Percentiles rank a stretch among this genome's conserved stretches.
Evolutionary conservation across 1,284 basidiomycete species (phyloP).

Genomic region (Kalmanozyma brasiliensis): DNA sequence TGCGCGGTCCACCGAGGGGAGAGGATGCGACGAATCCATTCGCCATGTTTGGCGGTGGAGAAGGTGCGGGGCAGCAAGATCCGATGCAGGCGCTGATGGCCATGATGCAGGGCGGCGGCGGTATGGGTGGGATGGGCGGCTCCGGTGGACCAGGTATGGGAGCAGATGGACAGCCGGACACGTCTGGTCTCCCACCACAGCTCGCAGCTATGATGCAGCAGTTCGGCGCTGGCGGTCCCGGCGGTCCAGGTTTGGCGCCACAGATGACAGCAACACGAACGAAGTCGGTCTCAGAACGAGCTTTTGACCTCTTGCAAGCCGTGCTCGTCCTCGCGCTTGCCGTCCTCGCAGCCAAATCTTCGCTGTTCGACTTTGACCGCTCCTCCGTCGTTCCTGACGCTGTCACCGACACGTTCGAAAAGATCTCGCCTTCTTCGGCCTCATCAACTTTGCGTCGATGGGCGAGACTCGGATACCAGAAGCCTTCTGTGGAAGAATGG

Average conservation of each 20-base stretch:
- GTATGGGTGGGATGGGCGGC: slow-evolving; percentile 19
- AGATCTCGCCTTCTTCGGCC: not conserved
- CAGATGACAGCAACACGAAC: slow-evolving; percentile 11
- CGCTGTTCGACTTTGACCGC: slow-evolving; percentile 38
- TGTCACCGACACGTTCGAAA: slow-evolving; percentile 19
- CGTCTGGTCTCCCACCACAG: slow-evolving; percentile 43
- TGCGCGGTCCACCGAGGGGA: slow-evolving; percentile 7
- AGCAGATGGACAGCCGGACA: slow-evolving; percentile 21
- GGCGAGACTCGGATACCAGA: slow-evolving; percentile 56
- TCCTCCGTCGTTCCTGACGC: slow-evolving; percentile 17
- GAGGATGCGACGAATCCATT: slow-evolving; percentile 35
- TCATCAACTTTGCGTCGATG: slow-evolving; percentile 43
- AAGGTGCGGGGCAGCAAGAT: slow-evolving; percentile 16
- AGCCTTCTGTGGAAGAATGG: slow-evolving; percentile 30
- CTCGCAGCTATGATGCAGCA: slow-evolving; percentile 55
- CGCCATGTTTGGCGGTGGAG: slow-evolving; percentile 28
- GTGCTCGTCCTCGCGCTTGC: slow-evolving; percentile 33
- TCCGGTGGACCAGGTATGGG: slow-evolving; percentile 4
- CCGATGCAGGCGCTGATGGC: slow-evolving; percentile 51
- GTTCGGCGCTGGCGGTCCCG: slow-evolving; percentile 27
- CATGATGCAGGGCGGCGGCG: slow-evolving; percentile 48
- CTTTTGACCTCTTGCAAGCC: slow-evolving; percentile 41
- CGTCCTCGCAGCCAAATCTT: slow-evolving; percentile 34
- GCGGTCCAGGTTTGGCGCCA: slow-evolving; percentile 5
- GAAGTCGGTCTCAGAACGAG: slow-evolving; percentile 30